Evolutionary conservation across 768 basidiomycete species (phyloP).

Genomic region (Cubamyces lactineus): DNA sequence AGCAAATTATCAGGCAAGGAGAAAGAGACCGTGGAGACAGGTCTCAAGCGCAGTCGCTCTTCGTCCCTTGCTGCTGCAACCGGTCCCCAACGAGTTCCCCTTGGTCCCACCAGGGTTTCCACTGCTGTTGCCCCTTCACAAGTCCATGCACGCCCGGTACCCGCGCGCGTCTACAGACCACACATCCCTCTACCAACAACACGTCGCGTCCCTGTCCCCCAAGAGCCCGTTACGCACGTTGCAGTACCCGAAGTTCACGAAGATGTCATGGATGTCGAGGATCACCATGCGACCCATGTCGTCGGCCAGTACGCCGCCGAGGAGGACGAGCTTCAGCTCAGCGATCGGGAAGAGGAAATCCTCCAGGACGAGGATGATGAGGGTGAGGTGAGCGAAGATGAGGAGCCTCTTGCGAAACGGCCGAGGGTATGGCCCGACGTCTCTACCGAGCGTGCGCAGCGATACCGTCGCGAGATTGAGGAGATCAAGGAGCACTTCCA

Average conservation of each 20-base stretch:
- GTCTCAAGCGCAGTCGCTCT: constrained; percentile 60
- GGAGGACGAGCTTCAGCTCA: constrained; percentile 43
- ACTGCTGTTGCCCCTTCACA: constrained; percentile 21
- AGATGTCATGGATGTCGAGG: constrained; percentile 68
- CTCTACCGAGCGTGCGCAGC: constrained; percentile 59
- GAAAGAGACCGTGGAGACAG: constrained; percentile 60
- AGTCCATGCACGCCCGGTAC: constrained; percentile 26
- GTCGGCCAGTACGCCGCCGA: constrained; percentile 49
- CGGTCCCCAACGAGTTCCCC: constrained; percentile 69
- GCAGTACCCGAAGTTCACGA: constrained; percentile 26
- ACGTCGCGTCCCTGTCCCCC: constrained; percentile 42
- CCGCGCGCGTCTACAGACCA: constrained; percentile 27
- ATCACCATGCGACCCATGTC: constrained; percentile 42
- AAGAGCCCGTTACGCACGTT: constrained; percentile 22
- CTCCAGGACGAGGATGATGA: constrained; percentile 18
- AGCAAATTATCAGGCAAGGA: constrained; percentile 57
- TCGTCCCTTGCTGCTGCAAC: constrained; percentile 66
- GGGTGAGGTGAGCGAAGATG: constrained; percentile 18
- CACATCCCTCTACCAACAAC: constrained; percentile 44
- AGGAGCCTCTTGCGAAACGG: constrained; percentile 36
- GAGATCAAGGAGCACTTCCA: constrained; percentile 65
- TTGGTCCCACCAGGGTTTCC: constrained; percentile 56
- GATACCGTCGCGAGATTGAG: constrained; percentile 64
- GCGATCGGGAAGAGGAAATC: constrained; percentile 24
- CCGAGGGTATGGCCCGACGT: constrained; percentile 75